A percentile compares a stretch with the other conserved stretches of the same genome.
Conservation (phyloP, 2,329 filamentous ascomycete species). For the Ophiocordyceps robertsii region DNA sequence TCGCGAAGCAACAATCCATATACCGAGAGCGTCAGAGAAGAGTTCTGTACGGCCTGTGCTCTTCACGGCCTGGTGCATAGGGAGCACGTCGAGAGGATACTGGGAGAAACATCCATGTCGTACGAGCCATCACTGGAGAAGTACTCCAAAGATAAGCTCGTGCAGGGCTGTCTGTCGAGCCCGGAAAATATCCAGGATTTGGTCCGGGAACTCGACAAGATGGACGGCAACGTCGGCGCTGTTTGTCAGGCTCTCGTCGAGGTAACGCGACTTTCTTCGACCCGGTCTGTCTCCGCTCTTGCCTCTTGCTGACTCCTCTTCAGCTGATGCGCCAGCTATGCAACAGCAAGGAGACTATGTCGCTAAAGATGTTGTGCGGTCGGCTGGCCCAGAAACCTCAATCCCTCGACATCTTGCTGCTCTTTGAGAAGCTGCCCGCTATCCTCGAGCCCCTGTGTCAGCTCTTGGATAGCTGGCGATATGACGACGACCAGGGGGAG, state of each 20-base stretch:
- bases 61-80: conserved; percentile 75
- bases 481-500: conserved; percentile 73
- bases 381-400: conserved; percentile 60
- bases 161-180: conserved; percentile 66
- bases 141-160: conserved; percentile 64
- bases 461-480: conserved; percentile 64
- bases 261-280: conserved; percentile 23
- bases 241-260: conserved; percentile 68
- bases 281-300: too few species aligned
- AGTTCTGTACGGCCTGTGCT: conserved; percentile 85
- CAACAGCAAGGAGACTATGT: conserved; percentile 62
- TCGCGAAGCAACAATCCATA: conserved; percentile 43
- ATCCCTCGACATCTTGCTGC: conserved; percentile 59
- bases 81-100: conserved; percentile 60
- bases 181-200: conserved; percentile 62
- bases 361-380: conserved; percentile 61
- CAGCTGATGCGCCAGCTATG: conserved; percentile 58
- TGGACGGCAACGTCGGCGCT: conserved; percentile 83
- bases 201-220: conserved; percentile 71
- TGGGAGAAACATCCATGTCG: conserved; percentile 76
- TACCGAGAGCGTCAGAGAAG: conserved; percentile 45
- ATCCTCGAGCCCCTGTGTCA: conserved; percentile 62
- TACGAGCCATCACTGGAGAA: conserved; percentile 61
- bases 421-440: conserved; percentile 58
- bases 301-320: neutral